Base-by-base conservation (phyloP, 805 yeast genomes). In the Saccharomyces eubayanus region DNA sequence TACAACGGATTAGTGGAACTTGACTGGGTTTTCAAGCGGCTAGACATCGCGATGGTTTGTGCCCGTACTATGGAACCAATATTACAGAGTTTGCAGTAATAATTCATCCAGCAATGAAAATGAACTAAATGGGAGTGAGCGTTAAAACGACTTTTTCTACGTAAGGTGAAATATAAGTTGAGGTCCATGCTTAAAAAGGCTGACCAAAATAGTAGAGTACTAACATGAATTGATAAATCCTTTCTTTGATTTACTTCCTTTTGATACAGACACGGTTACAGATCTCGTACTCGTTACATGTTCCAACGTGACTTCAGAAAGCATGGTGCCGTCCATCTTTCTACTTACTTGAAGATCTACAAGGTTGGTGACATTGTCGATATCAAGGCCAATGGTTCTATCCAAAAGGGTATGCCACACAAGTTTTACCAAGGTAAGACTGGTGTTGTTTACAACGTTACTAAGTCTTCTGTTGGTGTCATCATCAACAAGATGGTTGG, bases 371-470 rank as follows among this genome's bases (percentile, higher is more conserved):
- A 94, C 79, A 92, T 94, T 72, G 99, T 94, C 74, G 99, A 94
- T 80, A 91, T 94, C 84, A 92, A 89, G 82, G 99, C 95, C 78
- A 94, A 94, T 77, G 97, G 97, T 84, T 83, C 99, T 68, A 83
- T 91, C 84, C 98, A 94, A 78, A 91, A 92, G 87, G 97, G 98
- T 89, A 89, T 94, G 97, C 99, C 99, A 77, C 96, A 89, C 90
- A 94, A 94, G 84, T 91, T 83, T 87, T 94, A 94, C 97, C 97
- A 94, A 85, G 99, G 99, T 81, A 94, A 91, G 86, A 94, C 99
- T 67, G 99, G 99, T 86, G 89, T 94, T 70, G 84, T 94, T 66
- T 94, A 84, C 96, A 94, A 94, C 85, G 95, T 94, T 68, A 92
- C 99, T 87, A 94, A 89, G 85, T 80, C 96, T 62, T 82, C 99